Percentiles rank a stretch among this genome's conserved stretches.
These are phyloP conservation scores for Penicillium daleae DNA, from an alignment of 495 filamentous ascomycete genomes.

Conservation along the genomic window DNA sequence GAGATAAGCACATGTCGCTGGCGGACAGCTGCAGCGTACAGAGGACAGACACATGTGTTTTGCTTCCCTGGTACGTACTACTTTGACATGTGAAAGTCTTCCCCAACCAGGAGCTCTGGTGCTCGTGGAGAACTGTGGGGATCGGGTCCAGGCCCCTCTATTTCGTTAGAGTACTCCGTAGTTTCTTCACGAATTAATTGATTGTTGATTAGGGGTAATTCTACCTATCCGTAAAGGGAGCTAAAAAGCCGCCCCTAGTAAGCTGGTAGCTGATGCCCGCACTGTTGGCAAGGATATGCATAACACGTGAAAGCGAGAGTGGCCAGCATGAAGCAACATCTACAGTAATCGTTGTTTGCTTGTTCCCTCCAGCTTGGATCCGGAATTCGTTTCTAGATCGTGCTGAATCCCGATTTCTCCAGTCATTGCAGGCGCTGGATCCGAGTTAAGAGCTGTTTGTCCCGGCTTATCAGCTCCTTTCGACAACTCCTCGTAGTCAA, in stretches of 20 bases:
- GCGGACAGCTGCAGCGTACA: neutral
- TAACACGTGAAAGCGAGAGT: constrained; percentile 25
- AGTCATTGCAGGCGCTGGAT: neutral
- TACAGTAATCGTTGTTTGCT: neutral
- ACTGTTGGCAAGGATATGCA: neutral
- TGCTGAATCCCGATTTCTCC: neutral
- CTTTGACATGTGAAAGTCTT: constrained; percentile 5
- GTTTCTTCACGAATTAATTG: neutral
- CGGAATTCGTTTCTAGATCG: neutral
- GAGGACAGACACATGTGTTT: neutral
- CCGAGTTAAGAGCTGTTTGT: neutral
- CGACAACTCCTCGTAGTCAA: neutral
- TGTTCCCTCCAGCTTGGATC: neutral
- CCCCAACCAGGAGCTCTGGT: constrained; percentile 6
- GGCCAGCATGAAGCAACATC: constrained; percentile 7
- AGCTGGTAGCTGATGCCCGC: neutral
- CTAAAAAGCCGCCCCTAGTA: neutral
- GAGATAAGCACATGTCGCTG: neutral
- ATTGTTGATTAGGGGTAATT: neutral
- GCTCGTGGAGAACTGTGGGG: constrained; percentile 12
- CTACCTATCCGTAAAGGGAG: neutral
- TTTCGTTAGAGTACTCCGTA: no score
- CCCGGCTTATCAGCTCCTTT: neutral
- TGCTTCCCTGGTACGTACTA: no score
- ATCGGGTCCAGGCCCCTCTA: neutral